Evolutionary conservation across 305 asterid genomes (phyloP), one percentile per base, ranked within the genome.

Genomic region (Fraxinus sp.): DNA sequence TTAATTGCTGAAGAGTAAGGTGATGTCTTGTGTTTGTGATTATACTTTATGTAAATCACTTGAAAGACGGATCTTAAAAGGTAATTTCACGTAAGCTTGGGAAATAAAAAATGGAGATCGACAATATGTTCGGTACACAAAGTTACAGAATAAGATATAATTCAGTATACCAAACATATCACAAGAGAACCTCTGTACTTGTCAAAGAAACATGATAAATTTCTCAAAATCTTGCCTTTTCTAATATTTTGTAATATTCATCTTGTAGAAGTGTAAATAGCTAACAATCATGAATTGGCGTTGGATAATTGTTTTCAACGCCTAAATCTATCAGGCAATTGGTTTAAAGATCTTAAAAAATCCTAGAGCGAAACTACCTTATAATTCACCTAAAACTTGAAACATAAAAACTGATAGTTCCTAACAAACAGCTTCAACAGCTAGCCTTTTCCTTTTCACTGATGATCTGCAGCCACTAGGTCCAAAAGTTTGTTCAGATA

Each of bases 351-450:
- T 68, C 74, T 59, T 68, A 26, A 68, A 68, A 35, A 68, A 11
- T 24, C 24, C 80, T 20, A 24, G 33, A 11, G 75, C 75, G 0
- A 30, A 78, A 78, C 49, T 55, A 78, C 26, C 14, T 28, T 14
- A 28, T 28, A 77, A 49, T 46, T 77, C 80, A 49, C 43, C 71
- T 3, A 77, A 49, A 57, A 2, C 70, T 14, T 20, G 55, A 13
- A 13, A 46, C 8, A 46, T 0, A 7, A 46, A 73, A 83, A 37
- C 81, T 30, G 70, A 79, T 11, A 18, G 30, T 46, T 75, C 32
- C 57, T 64, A 75, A 16, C 86, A 85, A 8, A 73, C 18, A 11
- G 80, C 83, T 79, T 81, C 84, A 52, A 87, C 86, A 4, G 83
- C 87, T 24, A 82, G 86, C 13, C 52, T 80, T 59, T 41, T 80